Conservation (phyloP, 768 basidiomycete genomes). For the Trametes cubensis region DNA sequence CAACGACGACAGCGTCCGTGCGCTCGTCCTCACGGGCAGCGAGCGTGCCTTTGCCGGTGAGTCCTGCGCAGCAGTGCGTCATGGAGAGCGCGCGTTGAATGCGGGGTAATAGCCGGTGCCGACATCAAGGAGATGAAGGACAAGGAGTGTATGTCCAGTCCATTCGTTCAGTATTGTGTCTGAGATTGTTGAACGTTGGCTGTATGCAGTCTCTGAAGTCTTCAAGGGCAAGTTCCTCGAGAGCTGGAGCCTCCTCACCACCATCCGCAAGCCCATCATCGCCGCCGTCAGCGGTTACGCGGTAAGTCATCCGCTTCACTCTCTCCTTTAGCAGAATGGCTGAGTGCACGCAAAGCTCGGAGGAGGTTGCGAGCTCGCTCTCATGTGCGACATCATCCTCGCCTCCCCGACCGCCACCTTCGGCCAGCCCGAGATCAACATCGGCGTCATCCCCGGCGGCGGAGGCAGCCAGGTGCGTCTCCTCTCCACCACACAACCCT, state of each 20-base stretch:
- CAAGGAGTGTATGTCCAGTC: constrained; percentile 69
- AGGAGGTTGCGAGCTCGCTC: constrained; percentile 94
- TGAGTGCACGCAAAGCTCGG: constrained; percentile 65
- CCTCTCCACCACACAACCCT: neutral
- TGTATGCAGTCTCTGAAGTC: constrained; percentile 74
- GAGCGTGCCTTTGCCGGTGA: constrained; percentile 91
- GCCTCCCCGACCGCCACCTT: constrained; percentile 89
- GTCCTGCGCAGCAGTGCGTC: constrained; percentile 28
- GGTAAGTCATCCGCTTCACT: constrained; percentile 46
- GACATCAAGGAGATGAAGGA: constrained; percentile 99
- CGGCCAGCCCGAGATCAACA: constrained; percentile 94
- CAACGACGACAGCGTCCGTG: constrained; percentile 69
- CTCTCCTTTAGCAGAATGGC: neutral
- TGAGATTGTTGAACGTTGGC: constrained; percentile 28
- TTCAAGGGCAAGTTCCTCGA: constrained; percentile 86
- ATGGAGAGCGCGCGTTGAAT: neutral
- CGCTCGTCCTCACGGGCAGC: constrained; percentile 90
- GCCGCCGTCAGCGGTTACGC: constrained; percentile 96
- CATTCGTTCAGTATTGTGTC: neutral
- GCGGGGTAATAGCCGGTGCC: constrained; percentile 70
- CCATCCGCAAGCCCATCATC: constrained; percentile 88
- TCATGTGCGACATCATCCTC: constrained; percentile 96
- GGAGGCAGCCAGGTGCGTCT: constrained; percentile 69
- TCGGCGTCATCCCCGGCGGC: constrained; percentile 93
- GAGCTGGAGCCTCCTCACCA: constrained; percentile 76